phyloP scores from a whole-genome alignment of 768 basidiomycete species.

The Pleurotus sapidus region DNA sequence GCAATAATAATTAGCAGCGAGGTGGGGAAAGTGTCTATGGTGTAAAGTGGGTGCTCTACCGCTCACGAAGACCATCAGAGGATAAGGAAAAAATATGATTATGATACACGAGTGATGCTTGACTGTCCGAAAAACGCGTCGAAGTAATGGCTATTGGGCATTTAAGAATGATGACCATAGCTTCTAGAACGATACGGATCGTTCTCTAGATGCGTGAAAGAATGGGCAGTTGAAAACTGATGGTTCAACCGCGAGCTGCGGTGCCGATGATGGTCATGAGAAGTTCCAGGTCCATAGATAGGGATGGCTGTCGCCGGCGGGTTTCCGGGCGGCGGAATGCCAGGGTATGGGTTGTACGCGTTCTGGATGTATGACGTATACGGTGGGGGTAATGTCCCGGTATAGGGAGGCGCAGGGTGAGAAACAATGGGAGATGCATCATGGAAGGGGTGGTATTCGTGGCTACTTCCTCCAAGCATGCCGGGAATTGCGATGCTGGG shows the following conservation, averaged over 20 bases:
- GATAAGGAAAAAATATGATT: too few relatives aligned
- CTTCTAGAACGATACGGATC: slow-evolving; percentile 5
- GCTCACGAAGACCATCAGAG: too few relatives aligned
- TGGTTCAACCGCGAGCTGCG: slow-evolving; percentile 1
- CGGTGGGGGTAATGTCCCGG: not conserved
- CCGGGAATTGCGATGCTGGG: slow-evolving; percentile 5
- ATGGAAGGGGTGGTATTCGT: slow-evolving; percentile 1
- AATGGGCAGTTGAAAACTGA: not conserved
- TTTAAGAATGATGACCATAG: slow-evolving; percentile 4
- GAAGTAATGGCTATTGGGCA: not conserved
- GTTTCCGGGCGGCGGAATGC: not conserved
- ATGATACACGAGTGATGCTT: not conserved
- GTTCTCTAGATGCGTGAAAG: slow-evolving; percentile 8
- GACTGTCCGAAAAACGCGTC: not conserved
- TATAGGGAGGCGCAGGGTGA: slow-evolving; percentile 3
- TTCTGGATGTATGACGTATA: not conserved
- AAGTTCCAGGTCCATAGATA: not conserved
- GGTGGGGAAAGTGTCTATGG: too few relatives aligned
- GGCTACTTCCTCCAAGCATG: not conserved
- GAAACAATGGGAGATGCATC: slow-evolving; percentile 6
- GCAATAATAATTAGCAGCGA: too few relatives aligned
- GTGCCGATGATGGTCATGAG: not conserved
- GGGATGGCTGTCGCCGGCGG: not conserved
- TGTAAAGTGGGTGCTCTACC: too few relatives aligned
- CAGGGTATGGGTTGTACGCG: not conserved